phyloP scores from a whole-genome alignment of 257 asterid species.

The Catharanthus roseus region DNA sequence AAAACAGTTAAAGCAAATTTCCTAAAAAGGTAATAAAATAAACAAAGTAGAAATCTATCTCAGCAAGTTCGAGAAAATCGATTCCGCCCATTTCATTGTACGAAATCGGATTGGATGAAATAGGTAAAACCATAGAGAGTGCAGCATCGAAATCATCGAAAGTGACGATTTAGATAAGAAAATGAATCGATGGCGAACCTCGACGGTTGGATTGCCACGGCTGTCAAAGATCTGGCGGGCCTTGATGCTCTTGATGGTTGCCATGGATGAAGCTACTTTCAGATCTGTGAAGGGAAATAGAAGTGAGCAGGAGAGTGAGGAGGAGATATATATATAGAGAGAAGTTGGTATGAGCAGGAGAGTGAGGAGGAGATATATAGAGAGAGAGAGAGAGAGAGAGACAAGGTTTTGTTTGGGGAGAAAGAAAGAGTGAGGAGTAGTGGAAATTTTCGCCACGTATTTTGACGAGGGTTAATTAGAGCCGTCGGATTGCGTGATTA shows the following conservation, averaged over 20 bases:
- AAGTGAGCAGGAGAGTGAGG: not conserved
- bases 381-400: no score
- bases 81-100: not conserved
- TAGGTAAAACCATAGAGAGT: not conserved
- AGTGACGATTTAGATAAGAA: not conserved
- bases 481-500: constrained; percentile 42
- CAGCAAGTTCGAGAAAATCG: not conserved
- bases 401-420: not conserved
- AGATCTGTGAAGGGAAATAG: constrained; percentile 1
- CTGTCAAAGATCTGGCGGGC: constrained; percentile 94
- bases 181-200: constrained; percentile 36
- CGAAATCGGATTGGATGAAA: not conserved
- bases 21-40: not conserved
- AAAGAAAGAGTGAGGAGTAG: not conserved
- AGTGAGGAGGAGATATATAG: not conserved
- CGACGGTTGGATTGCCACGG: constrained; percentile 84
- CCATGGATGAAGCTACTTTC: constrained; percentile 35
- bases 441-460: constrained; percentile 14
- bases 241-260: constrained; percentile 49
- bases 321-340: not conserved
- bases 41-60: not conserved
- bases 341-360: not conserved
- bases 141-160: not conserved
- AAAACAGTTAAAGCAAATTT: not conserved
- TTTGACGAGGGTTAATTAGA: constrained; percentile 32